phyloP scores from a whole-genome alignment of 768 basidiomycete genomes.

The Lanmaoa rubissima region DNA sequence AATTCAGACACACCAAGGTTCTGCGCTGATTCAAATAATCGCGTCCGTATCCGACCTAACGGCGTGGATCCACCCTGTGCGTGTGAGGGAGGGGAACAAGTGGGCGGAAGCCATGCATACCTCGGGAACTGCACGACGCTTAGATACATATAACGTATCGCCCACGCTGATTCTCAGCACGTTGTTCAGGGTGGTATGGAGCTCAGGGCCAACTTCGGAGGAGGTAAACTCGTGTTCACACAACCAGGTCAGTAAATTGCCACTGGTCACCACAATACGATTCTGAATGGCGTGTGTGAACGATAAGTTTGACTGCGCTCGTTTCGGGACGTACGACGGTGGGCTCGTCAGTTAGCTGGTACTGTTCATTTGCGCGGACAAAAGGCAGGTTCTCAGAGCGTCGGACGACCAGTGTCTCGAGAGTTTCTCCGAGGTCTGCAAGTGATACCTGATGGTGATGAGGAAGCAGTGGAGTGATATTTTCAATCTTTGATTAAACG shows the following conservation, averaged over 20 bases:
- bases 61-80: slow-evolving; percentile 82
- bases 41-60: slow-evolving; percentile 68
- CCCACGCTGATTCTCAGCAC: slow-evolving; percentile 45
- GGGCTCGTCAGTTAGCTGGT: slow-evolving; percentile 19
- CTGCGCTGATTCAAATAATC: slow-evolving; percentile 65
- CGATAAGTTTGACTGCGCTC: neutral
- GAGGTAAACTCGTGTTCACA: slow-evolving; percentile 32
- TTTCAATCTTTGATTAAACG: slow-evolving; percentile 31
- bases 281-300: slow-evolving; percentile 38
- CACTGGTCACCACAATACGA: slow-evolving; percentile 46
- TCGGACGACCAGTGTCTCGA: slow-evolving; percentile 37
- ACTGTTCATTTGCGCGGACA: slow-evolving; percentile 27
- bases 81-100: slow-evolving; percentile 19
- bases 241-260: slow-evolving; percentile 50
- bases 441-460: slow-evolving; percentile 24
- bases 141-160: slow-evolving; percentile 58
- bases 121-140: slow-evolving; percentile 49
- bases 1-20: slow-evolving; percentile 48
- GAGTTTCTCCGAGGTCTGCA: slow-evolving; percentile 24
- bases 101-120: slow-evolving; percentile 35
- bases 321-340: slow-evolving; percentile 23
- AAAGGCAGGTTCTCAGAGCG: slow-evolving; percentile 24
- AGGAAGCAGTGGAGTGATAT: slow-evolving; percentile 34
- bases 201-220: slow-evolving; percentile 25
- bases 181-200: slow-evolving; percentile 37